A percentile compares a stretch with the other conserved stretches of the same genome.
These are phyloP conservation scores for Fusarium anthophilum DNA, from an alignment of 2,329 filamentous ascomycete species.

Conservation along the genomic window DNA sequence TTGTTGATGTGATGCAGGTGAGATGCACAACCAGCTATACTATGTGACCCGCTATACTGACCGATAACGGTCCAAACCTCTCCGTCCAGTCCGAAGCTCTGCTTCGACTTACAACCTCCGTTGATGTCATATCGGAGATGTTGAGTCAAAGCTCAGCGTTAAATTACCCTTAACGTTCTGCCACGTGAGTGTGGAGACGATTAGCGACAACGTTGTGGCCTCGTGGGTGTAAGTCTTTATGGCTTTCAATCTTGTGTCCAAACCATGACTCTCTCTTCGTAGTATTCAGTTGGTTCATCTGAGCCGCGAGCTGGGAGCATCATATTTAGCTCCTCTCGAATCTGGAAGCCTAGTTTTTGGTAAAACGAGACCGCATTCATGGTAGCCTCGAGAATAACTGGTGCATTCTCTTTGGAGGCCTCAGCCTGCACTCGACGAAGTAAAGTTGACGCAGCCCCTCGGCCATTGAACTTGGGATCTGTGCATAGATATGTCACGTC, in stretches of 20 bases:
- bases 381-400: slow-evolving; percentile 52
- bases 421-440: slow-evolving; percentile 46
- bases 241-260: slow-evolving; percentile 35
- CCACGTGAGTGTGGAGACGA: slow-evolving; percentile 42
- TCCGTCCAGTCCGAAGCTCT: neutral
- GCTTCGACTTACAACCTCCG: slow-evolving; percentile 22
- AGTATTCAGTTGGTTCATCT: slow-evolving; percentile 44
- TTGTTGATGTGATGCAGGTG: neutral
- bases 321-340: slow-evolving; percentile 47
- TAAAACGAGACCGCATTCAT: slow-evolving; percentile 52
- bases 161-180: neutral
- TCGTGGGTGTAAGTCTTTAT: neutral
- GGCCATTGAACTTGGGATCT: slow-evolving; percentile 47
- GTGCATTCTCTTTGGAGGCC: slow-evolving; percentile 45
- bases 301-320: slow-evolving; percentile 45
- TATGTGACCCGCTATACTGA: neutral
- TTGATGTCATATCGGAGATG: slow-evolving; percentile 13
- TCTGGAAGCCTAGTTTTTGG: slow-evolving; percentile 49
- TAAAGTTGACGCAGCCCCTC: slow-evolving; percentile 49
- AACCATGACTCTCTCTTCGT: slow-evolving; percentile 49
- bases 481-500: slow-evolving; percentile 54
- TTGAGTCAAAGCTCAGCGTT: slow-evolving; percentile 1
- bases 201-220: slow-evolving; percentile 21
- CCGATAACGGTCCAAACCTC: neutral
- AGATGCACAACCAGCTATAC: neutral